These are phyloP conservation scores for Cercis canadensis DNA, from an alignment of 306 rosid species.

Conservation along the genomic window DNA sequence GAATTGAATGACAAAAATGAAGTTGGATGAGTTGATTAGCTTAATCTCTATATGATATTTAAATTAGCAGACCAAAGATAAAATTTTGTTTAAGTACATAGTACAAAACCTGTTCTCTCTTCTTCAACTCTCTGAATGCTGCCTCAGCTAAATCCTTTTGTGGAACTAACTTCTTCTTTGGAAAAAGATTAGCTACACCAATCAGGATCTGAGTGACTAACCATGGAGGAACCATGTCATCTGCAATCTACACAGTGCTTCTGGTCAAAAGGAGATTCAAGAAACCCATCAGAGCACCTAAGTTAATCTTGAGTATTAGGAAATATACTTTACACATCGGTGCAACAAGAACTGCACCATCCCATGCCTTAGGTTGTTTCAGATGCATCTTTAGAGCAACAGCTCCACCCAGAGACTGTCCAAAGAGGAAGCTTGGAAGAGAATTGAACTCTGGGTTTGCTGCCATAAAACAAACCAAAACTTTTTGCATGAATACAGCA, in stretches of 20 bases:
- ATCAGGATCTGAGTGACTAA: constrained; percentile 60
- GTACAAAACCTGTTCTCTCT: constrained; percentile 76
- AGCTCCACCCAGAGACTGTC: constrained; percentile 97
- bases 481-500: constrained; percentile 3
- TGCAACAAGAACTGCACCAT: constrained; percentile 90
- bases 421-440: constrained; percentile 84
- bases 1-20: no score
- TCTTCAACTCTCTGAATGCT: constrained; percentile 74
- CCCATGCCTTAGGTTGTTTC: constrained; percentile 83
- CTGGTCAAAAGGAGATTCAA: constrained; percentile 36
- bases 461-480: constrained; percentile 47
- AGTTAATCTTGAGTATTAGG: constrained; percentile 35
- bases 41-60: no score
- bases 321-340: constrained; percentile 94
- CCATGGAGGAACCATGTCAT: constrained; percentile 83
- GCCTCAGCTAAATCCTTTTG: constrained; percentile 80
- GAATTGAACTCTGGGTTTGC: constrained; percentile 62
- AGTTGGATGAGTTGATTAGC: no score
- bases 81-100: constrained; percentile 19
- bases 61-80: constrained; percentile 5
- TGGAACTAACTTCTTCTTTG: constrained; percentile 85
- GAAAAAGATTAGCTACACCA: constrained; percentile 67
- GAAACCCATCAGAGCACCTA: neutral
- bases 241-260: constrained; percentile 75
- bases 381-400: constrained; percentile 79